Evolutionary conservation across 805 yeast genomes (phyloP).

Genomic region (Pachysolen tannophilus): DNA sequence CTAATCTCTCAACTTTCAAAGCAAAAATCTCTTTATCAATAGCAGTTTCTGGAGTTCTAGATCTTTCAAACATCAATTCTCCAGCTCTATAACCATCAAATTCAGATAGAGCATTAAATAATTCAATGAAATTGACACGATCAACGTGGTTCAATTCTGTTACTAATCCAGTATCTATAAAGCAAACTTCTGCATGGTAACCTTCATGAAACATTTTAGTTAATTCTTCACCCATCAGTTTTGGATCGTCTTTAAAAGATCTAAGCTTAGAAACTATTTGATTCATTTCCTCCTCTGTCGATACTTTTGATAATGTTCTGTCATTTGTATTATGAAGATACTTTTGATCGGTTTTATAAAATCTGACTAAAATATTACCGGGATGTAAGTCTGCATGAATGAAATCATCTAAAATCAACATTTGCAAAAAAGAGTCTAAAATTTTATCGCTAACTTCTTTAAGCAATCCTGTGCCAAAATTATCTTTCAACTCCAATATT

Average conservation of each 20-base stretch:
- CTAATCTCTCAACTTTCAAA: constrained; percentile 75
- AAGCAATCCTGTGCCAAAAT: constrained; percentile 44
- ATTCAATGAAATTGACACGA: constrained; percentile 77
- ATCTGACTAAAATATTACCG: constrained; percentile 81
- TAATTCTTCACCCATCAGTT: constrained; percentile 39
- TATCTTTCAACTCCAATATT: constrained; percentile 43
- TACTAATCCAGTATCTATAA: constrained; percentile 88
- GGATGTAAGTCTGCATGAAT: constrained; percentile 97
- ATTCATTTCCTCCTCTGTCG: constrained; percentile 38
- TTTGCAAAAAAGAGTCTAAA: constrained; percentile 83
- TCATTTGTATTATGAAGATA: constrained; percentile 22
- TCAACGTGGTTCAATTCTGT: constrained; percentile 78
- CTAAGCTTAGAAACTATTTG: constrained; percentile 33
- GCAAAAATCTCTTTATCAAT: constrained; percentile 81
- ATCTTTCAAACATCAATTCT: constrained; percentile 89
- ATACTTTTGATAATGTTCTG: constrained; percentile 32
- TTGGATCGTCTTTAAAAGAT: constrained; percentile 24
- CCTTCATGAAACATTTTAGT: constrained; percentile 41
- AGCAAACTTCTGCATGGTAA: constrained; percentile 79
- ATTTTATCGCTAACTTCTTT: constrained; percentile 72
- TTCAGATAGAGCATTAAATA: constrained; percentile 80
- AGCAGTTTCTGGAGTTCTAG: constrained; percentile 91
- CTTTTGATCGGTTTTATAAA: constrained; percentile 37
- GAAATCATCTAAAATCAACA: constrained; percentile 89
- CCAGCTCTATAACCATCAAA: constrained; percentile 96